Evolutionary conservation across 2,329 filamentous ascomycete species (phyloP).

Genomic region (Eutypella sp.): DNA sequence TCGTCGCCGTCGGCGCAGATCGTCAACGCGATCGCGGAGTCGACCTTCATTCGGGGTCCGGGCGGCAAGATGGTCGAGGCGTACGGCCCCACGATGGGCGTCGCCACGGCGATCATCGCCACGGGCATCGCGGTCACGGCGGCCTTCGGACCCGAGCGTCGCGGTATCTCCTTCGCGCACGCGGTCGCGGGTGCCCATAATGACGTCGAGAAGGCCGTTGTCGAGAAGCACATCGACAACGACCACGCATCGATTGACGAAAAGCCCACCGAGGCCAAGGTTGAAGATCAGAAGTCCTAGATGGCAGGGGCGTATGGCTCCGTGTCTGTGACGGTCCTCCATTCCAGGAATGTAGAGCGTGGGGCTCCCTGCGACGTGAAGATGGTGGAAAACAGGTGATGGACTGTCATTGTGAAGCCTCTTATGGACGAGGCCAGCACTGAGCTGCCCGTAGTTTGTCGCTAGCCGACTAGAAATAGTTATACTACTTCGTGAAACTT

Average conservation of each 20-base stretch:
- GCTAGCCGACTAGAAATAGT: no score
- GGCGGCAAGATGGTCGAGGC: conserved; percentile 58
- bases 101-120: conserved; percentile 73
- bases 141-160: conserved; percentile 68
- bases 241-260: conserved; percentile 22
- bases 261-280: conserved; percentile 9
- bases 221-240: conserved; percentile 21
- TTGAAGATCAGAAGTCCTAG: no score
- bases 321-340: no score
- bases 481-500: no score
- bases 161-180: conserved; percentile 64
- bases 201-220: conserved; percentile 21
- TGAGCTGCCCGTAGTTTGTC: no score
- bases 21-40: conserved; percentile 68
- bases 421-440: no score
- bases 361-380: no score
- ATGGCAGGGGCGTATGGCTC: no score
- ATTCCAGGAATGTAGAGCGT: no score
- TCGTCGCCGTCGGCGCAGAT: conserved; percentile 71
- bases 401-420: no score
- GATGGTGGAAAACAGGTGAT: no score
- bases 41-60: conserved; percentile 46
- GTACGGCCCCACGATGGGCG: conserved; percentile 70
- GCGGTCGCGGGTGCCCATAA: conserved; percentile 44
- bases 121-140: conserved; percentile 63